Base-by-base conservation (phyloP, 495 filamentous ascomycete species). In the Xylaria grammica region DNA sequence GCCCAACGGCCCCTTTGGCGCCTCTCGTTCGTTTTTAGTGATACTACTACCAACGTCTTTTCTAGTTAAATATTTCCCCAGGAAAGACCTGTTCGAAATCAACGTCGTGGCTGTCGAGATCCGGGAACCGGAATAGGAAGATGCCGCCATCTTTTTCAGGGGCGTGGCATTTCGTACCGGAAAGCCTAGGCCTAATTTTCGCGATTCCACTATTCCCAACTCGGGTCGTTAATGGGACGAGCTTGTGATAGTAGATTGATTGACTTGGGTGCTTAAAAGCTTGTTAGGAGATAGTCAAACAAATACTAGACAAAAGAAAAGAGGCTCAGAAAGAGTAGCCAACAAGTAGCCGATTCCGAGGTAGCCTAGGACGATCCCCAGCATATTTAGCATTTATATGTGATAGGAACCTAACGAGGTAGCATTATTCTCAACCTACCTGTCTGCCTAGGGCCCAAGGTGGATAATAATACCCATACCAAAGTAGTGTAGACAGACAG, bases 1-100 rank as follows among this genome's bases (percentile, higher is more conserved):
- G 17, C 53, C 53, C n/a, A 57, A 19, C 1, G 53, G 53, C 15
- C 53, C 53, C 22, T 57, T 57, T 27, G 53, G 53, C 1, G 53
- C 13, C 11, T 57, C 53, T 44, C 3, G 53, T 29, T 57, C 34
- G 19, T 26, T 29, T 19, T 57, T 57, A 3, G 6, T 9, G 6
- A 11, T 29, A 42, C 4, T n/a, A 19, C 24, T 22, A 5, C 24
- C 13, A 5, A 3, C 20, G 8, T 57, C 38, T 57, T 20, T 57
- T 20, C 30, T 44, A 29, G 7, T 19, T 4, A 26, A 1, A 44
- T 6, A 29, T 44, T 17, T 57, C 2, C 38, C 15, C 24, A 15
- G 17, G 9, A 57, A 57, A 1, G 36, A 40, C 15, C 10, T 29
- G 7, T 57, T 57, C 5, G 53, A 44, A 11, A 11, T 6, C 5